Percentiles rank a stretch among this genome's conserved stretches.
phyloP scores from a whole-genome alignment of 179 eudicot species.

The Pouteria campechiana region DNA sequence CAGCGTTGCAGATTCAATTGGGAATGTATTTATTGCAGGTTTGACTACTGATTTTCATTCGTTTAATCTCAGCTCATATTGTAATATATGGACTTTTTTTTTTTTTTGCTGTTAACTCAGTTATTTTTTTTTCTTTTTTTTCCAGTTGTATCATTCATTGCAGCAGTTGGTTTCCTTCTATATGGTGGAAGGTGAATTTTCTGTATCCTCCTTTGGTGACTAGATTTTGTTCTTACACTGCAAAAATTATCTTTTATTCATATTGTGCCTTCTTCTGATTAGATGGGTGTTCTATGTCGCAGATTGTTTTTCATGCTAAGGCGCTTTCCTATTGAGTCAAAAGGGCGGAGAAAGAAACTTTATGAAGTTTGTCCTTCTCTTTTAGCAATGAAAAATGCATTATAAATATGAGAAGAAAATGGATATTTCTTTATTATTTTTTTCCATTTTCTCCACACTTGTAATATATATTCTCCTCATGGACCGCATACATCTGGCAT shows the following conservation, averaged over 20 bases:
- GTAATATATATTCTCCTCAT: no score
- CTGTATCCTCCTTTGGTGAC: neutral
- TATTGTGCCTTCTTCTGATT: neutral
- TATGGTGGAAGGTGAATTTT: slow-evolving; percentile 81
- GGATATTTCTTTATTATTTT: no score
- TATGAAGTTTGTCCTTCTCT: slow-evolving; percentile 56
- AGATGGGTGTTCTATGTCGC: slow-evolving; percentile 13
- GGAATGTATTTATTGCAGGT: slow-evolving; percentile 88
- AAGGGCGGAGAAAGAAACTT: slow-evolving; percentile 83
- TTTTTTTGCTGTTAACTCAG: slow-evolving; percentile 1
- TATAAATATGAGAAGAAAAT: no score
- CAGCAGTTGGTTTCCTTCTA: slow-evolving; percentile 74
- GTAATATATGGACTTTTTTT: neutral
- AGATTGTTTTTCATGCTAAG: slow-evolving; percentile 80
- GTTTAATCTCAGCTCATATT: neutral
- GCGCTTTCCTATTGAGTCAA: slow-evolving; percentile 84
- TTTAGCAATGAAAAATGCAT: no score
- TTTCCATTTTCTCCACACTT: neutral
- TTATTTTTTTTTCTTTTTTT: slow-evolving; percentile 6
- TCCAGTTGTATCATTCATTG: slow-evolving; percentile 66
- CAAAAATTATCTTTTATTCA: neutral
- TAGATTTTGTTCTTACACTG: neutral
- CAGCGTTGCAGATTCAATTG: slow-evolving; percentile 38
- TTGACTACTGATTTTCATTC: slow-evolving; percentile 2
- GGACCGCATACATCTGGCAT: no score